Conservation (phyloP, 768 basidiomycete species). For the Boletellus emodensis region DNA sequence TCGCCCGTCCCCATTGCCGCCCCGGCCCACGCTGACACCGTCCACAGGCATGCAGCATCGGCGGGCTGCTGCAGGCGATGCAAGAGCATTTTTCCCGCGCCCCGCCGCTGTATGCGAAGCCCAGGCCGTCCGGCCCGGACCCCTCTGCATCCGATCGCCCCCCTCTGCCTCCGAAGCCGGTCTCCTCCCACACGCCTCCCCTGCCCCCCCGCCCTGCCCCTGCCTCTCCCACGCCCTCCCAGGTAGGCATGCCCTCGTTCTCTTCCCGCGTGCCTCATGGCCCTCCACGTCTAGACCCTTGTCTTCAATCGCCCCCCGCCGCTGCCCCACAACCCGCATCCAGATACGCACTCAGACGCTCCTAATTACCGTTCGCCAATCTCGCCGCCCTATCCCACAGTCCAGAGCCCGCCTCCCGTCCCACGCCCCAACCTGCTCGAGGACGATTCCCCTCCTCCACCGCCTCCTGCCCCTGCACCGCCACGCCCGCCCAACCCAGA, state of each 20-base stretch:
- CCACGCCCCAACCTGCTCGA: constrained; percentile 60
- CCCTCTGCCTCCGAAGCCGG: constrained; percentile 39
- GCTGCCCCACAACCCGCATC: constrained; percentile 27
- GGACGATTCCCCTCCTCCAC: constrained; percentile 42
- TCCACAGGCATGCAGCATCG: constrained; percentile 70
- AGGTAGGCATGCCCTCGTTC: constrained; percentile 19
- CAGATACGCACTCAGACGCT: constrained; percentile 6
- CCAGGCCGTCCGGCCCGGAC: constrained; percentile 36
- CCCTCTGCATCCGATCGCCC: constrained; percentile 28
- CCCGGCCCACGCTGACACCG: neutral
- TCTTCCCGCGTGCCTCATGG: constrained; percentile 1
- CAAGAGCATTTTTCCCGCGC: constrained; percentile 77
- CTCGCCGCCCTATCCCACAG: constrained; percentile 26
- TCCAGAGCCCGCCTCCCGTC: constrained; percentile 26
- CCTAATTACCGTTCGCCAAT: constrained; percentile 27
- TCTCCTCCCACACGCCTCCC: constrained; percentile 5
- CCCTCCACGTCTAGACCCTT: constrained; percentile 17
- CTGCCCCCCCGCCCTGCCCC: constrained; percentile 3
- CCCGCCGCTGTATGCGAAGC: constrained; percentile 89
- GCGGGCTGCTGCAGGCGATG: constrained; percentile 69
- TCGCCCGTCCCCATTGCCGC: constrained; percentile 4
- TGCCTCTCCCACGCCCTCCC: too few species aligned
- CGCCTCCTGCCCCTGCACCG: constrained; percentile 44
- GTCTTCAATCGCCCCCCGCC: constrained; percentile 36
- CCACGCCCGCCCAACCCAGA: constrained; percentile 90